Evolutionary conservation across 2,329 filamentous ascomycete species (phyloP).

Genomic region (Fusarium sp.): DNA sequence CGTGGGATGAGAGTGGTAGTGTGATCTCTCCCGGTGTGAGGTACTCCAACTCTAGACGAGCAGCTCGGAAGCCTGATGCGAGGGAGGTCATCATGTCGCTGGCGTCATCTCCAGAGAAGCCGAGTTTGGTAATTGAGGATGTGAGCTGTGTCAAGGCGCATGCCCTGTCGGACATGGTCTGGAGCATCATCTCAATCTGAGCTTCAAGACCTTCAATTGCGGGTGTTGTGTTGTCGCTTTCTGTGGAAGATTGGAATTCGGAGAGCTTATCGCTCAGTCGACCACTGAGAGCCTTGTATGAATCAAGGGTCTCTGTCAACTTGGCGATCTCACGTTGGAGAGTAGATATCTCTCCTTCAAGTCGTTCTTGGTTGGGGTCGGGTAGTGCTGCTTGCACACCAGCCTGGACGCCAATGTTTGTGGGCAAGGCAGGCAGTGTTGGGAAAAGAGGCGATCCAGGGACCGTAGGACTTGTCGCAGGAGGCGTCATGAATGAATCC

Average conservation of each 20-base stretch:
- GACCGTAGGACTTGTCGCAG: constrained; percentile 63
- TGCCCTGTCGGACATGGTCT: constrained; percentile 62
- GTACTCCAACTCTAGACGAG: constrained; percentile 72
- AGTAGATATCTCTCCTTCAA: constrained; percentile 62
- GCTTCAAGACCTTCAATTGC: constrained; percentile 54
- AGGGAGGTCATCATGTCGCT: constrained; percentile 63
- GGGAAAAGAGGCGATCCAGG: constrained; percentile 55
- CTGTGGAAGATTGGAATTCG: constrained; percentile 18
- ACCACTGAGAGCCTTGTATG: constrained; percentile 57
- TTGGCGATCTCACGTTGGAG: constrained; percentile 63
- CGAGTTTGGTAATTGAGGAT: constrained; percentile 60
- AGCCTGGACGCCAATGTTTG: constrained; percentile 11
- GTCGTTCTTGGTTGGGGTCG: constrained; percentile 56
- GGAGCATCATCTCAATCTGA: constrained; percentile 58
- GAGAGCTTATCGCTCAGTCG: constrained; percentile 54
- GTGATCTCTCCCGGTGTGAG: constrained; percentile 69
- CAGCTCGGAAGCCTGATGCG: constrained; percentile 63
- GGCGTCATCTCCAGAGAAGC: constrained; percentile 63
- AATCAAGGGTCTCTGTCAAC: constrained; percentile 60
- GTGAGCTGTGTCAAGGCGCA: constrained; percentile 60
- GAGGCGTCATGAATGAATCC: constrained; percentile 67
- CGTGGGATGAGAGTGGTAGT: constrained; percentile 64
- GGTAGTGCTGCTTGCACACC: constrained; percentile 48
- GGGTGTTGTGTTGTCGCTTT: constrained; percentile 19
- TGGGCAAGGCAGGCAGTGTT: constrained; percentile 19